phyloP scores from a whole-genome alignment of 2,329 filamentous ascomycete species.

The Zasmidium angulare region DNA sequence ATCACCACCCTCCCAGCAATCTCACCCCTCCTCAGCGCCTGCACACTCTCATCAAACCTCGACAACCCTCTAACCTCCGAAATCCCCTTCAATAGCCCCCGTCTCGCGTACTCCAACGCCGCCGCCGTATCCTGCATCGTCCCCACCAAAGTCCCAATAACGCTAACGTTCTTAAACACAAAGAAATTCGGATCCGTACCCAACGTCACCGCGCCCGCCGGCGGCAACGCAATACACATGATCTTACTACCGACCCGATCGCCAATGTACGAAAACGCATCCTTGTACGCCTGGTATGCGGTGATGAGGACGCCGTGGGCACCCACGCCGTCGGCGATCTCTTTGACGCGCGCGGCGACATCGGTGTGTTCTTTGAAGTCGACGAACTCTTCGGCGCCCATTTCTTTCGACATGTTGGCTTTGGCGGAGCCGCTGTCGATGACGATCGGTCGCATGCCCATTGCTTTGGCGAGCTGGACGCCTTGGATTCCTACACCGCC shows the following conservation, averaged over 20 bases:
- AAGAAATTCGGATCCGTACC: slow-evolving; percentile 37
- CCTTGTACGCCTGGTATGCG: slow-evolving; percentile 38
- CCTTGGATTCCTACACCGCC: slow-evolving; percentile 60
- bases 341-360: slow-evolving; percentile 45
- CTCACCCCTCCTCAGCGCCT: slow-evolving; percentile 50
- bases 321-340: slow-evolving; percentile 48
- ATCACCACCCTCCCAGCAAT: slow-evolving; percentile 55
- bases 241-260: slow-evolving; percentile 51
- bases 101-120: slow-evolving; percentile 49
- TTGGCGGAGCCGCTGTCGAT: slow-evolving; percentile 54
- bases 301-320: slow-evolving; percentile 46
- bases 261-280: slow-evolving; percentile 47
- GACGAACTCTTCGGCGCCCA: slow-evolving; percentile 58
- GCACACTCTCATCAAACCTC: slow-evolving; percentile 50
- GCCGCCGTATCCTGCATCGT: slow-evolving; percentile 50
- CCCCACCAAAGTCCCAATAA: slow-evolving; percentile 45
- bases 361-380: slow-evolving; percentile 50
- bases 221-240: slow-evolving; percentile 49
- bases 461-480: slow-evolving; percentile 47
- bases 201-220: slow-evolving; percentile 37
- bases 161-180: slow-evolving; percentile 30
- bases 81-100: slow-evolving; percentile 52
- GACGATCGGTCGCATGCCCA: slow-evolving; percentile 58
- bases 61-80: slow-evolving; percentile 50
- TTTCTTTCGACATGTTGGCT: slow-evolving; percentile 44